phyloP scores from a whole-genome alignment of 2,329 filamentous ascomycete species.

The Pezicula radicicola region DNA sequence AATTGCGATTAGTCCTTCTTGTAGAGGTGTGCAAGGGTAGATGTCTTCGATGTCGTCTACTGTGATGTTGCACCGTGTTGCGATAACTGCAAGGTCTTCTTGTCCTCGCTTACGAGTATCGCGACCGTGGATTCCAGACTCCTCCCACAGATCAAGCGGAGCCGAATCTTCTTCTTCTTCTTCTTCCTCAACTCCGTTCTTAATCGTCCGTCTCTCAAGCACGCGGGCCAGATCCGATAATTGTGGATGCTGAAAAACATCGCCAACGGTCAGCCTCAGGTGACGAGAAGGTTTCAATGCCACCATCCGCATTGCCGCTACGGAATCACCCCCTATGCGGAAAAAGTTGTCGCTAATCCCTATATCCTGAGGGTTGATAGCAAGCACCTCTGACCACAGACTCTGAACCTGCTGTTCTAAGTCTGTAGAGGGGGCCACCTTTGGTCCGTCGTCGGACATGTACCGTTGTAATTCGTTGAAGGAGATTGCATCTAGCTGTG shows the following conservation, averaged over 20 bases:
- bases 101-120: neutral
- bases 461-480: neutral
- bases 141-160: neutral
- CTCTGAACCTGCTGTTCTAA: neutral
- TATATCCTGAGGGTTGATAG: constrained; percentile 24
- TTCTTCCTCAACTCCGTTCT: neutral
- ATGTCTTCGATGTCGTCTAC: constrained; percentile 15
- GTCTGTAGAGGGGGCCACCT: neutral
- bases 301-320: constrained; percentile 38
- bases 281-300: constrained; percentile 21
- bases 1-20: constrained; percentile 28
- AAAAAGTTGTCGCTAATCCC: constrained; percentile 31
- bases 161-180: constrained; percentile 1
- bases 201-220: neutral
- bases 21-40: constrained; percentile 6
- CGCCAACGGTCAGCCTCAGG: constrained; percentile 34
- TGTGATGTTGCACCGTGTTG: constrained; percentile 28
- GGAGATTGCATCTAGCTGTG: neutral
- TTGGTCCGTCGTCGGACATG: constrained; percentile 1
- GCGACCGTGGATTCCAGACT: neutral
- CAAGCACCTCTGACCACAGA: constrained; percentile 40
- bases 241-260: constrained; percentile 33
- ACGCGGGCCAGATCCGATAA: neutral
- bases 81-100: neutral
- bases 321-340: constrained; percentile 28